Evolutionary conservation across 2,329 filamentous ascomycete species (phyloP).

Genomic region (Reticulascus tulasneorum): DNA sequence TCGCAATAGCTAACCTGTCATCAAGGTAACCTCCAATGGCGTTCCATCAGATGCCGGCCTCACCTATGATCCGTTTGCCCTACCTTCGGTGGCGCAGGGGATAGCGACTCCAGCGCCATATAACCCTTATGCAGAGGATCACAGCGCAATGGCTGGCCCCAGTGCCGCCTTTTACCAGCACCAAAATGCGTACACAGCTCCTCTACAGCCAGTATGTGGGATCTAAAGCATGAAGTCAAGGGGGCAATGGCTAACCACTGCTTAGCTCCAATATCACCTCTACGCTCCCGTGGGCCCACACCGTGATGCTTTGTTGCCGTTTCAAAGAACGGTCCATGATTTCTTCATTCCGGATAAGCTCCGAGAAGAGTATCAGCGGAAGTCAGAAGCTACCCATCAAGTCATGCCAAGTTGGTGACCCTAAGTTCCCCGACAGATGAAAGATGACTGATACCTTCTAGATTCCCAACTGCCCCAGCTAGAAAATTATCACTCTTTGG

Average conservation of each 20-base stretch:
- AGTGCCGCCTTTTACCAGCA: constrained; percentile 64
- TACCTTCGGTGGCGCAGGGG: constrained; percentile 50
- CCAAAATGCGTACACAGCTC: constrained; percentile 47
- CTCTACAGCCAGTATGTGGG: constrained; percentile 53
- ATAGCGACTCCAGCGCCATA: constrained; percentile 50
- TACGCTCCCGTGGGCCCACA: constrained; percentile 87
- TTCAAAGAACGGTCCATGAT: constrained; percentile 83
- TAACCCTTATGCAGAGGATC: constrained; percentile 78
- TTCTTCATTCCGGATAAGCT: constrained; percentile 87
- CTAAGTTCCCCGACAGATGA: not conserved
- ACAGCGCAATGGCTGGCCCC: constrained; percentile 50
- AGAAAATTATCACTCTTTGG: constrained; percentile 88
- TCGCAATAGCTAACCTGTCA: not conserved
- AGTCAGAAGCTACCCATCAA: constrained; percentile 79
- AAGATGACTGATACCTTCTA: constrained; percentile 9
- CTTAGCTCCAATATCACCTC: constrained; percentile 84
- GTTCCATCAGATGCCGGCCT: constrained; percentile 43
- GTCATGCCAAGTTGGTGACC: constrained; percentile 66
- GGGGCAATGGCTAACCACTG: constrained; percentile 15
- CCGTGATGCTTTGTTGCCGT: constrained; percentile 74
- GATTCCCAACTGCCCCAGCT: constrained; percentile 68
- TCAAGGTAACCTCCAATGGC: constrained; percentile 41
- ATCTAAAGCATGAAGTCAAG: not conserved
- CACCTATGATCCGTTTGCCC: constrained; percentile 61
- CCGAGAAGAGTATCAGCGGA: constrained; percentile 84